Evolutionary conservation across 441 rosid species (phyloP).

Genomic region (Pelargonium fulgidum): DNA sequence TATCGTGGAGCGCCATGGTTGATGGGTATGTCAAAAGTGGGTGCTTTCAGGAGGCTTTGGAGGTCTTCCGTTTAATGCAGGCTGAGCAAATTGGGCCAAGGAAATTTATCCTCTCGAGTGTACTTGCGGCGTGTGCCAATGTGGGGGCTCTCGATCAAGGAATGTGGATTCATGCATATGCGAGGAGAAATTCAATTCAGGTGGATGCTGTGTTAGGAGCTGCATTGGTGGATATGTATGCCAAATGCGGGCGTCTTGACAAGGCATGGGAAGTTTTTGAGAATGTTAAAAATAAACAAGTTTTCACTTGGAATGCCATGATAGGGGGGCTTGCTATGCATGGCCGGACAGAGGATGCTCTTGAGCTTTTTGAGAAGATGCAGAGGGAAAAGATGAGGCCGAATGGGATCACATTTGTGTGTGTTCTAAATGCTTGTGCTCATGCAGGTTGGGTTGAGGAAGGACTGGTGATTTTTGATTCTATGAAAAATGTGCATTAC

Average conservation of each 20-base stretch:
- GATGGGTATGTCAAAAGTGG: slow-evolving; percentile 26
- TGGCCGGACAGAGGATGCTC: slow-evolving; percentile 47
- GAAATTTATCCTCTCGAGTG: slow-evolving; percentile 24
- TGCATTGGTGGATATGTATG: slow-evolving; percentile 47
- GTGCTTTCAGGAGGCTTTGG: slow-evolving; percentile 25
- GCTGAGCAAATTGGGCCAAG: slow-evolving; percentile 20
- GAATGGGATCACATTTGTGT: slow-evolving; percentile 22
- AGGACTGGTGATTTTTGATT: slow-evolving; percentile 20
- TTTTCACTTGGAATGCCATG: slow-evolving; percentile 74
- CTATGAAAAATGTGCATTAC: slow-evolving; percentile 20
- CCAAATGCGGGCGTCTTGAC: slow-evolving; percentile 35
- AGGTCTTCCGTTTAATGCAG: slow-evolving; percentile 30
- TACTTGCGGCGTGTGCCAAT: slow-evolving; percentile 26
- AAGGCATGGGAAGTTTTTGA: slow-evolving; percentile 49
- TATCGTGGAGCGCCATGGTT: slow-evolving; percentile 30
- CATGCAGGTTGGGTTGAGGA: slow-evolving; percentile 24
- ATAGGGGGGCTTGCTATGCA: slow-evolving; percentile 70
- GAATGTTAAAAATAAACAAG: slow-evolving; percentile 67
- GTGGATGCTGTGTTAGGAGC: slow-evolving; percentile 50
- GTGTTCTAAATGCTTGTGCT: slow-evolving; percentile 26
- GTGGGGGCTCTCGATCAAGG: slow-evolving; percentile 29
- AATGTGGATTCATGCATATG: slow-evolving; percentile 27
- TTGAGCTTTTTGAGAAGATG: slow-evolving; percentile 52
- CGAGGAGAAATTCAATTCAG: slow-evolving; percentile 18
- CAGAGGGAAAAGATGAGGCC: slow-evolving; percentile 36